Percentiles rank a stretch among this genome's conserved stretches.
Evolutionary conservation across 768 basidiomycete genomes (phyloP).

Genomic region (Leccinum broughii): DNA sequence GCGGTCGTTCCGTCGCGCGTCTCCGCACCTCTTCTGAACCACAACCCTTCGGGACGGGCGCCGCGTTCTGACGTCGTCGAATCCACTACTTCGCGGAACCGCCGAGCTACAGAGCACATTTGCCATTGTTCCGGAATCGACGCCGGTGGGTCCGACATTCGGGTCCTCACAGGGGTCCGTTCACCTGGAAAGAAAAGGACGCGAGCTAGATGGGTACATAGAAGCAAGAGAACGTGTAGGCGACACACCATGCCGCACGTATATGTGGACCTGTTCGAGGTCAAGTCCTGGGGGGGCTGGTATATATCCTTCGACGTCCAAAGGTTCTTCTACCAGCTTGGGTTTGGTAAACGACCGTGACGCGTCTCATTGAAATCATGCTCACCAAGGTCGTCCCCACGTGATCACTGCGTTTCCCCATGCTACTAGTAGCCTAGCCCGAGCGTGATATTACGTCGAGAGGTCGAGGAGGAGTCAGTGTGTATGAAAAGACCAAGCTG

Average conservation of each 20-base stretch:
- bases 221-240: neutral
- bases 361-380: neutral
- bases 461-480: neutral
- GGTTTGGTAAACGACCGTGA: neutral
- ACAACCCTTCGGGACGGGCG: conserved; percentile 30
- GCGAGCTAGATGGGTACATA: neutral
- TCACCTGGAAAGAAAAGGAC: conserved; percentile 51
- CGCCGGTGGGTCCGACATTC: conserved; percentile 60
- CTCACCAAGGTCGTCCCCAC: conserved; percentile 16
- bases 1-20: conserved; percentile 49
- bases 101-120: conserved; percentile 57
- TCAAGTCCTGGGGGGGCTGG: conserved; percentile 52
- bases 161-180: conserved; percentile 71
- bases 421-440: neutral
- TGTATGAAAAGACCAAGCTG: neutral
- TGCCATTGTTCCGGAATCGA: conserved; percentile 69
- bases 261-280: conserved; percentile 74
- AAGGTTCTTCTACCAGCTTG: conserved; percentile 41
- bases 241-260: conserved; percentile 68
- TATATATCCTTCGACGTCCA: conserved; percentile 65
- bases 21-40: conserved; percentile 54
- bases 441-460: neutral
- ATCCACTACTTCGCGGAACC: conserved; percentile 48
- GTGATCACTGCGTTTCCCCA: conserved; percentile 1
- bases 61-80: conserved; percentile 18